Evolutionary conservation across 495 filamentous ascomycete species (phyloP).

Genomic region (Podospora pseudopauciseta): DNA sequence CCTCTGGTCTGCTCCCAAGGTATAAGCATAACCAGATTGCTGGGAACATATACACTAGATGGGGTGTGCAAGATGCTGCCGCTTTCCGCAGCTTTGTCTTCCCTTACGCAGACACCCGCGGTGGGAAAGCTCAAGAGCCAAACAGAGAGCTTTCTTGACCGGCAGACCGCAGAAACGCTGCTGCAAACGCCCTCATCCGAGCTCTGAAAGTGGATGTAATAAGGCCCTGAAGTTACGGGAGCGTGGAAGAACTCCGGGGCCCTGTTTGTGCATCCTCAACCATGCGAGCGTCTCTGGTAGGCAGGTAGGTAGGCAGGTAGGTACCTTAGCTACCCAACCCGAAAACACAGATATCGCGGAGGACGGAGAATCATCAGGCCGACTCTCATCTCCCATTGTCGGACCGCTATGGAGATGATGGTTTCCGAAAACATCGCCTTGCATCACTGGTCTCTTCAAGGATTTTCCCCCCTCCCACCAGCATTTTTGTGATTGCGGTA

Average conservation of each 20-base stretch:
- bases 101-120: slow-evolving; percentile 29
- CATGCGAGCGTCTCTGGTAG: not conserved
- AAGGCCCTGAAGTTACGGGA: not conserved
- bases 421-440: slow-evolving; percentile 5
- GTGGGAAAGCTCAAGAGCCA: slow-evolving; percentile 10
- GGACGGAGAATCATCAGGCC: not conserved
- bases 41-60: slow-evolving; percentile 12
- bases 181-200: slow-evolving; percentile 24
- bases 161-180: slow-evolving; percentile 27
- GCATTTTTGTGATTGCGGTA: not conserved
- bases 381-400: slow-evolving; percentile 6
- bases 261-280: not conserved
- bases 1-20: not conserved
- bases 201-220: not conserved
- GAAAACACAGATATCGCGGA: not conserved
- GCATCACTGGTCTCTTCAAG: slow-evolving; percentile 3
- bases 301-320: too few relatives aligned
- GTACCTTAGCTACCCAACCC: too few relatives aligned
- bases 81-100: slow-evolving; percentile 21
- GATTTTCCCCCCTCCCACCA: not conserved
- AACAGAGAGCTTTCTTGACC: slow-evolving; percentile 20
- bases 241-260: not conserved
- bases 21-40: slow-evolving; percentile 28
- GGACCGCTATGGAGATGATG: slow-evolving; percentile 1
- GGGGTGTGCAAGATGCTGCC: slow-evolving; percentile 27